These are phyloP conservation scores for Prunus davidiana DNA, from an alignment of 306 rosid genomes.

Conservation along the genomic window DNA sequence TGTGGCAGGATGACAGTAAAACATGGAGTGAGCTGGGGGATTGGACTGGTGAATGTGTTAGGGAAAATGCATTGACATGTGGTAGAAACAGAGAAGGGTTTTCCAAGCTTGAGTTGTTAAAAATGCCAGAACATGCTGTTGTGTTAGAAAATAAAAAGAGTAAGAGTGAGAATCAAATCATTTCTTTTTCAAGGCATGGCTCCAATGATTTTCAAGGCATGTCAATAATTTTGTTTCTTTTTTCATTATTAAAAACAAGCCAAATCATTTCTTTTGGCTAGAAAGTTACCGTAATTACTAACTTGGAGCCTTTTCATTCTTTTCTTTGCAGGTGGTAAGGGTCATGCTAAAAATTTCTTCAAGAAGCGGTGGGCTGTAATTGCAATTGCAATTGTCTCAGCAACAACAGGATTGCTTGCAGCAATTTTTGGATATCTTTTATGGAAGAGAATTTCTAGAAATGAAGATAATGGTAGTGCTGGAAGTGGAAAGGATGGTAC, in stretches of 20 bases:
- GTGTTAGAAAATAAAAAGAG: conserved; percentile 1
- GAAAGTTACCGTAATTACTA: too few species aligned
- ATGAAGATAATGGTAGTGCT: conserved; percentile 13
- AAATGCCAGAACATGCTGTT: not conserved
- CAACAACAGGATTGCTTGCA: not conserved
- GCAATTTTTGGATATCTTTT: not conserved
- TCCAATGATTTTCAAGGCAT: not conserved
- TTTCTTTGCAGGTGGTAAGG: not conserved
- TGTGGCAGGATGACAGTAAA: not conserved
- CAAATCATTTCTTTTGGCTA: not conserved
- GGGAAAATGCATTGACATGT: conserved; percentile 30
- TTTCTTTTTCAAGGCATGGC: not conserved
- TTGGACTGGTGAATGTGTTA: conserved; percentile 40
- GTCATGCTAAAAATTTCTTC: not conserved
- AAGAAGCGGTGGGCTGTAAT: not conserved
- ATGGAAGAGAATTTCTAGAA: not conserved
- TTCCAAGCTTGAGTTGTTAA: not conserved
- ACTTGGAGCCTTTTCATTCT: not conserved
- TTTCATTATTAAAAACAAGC: not conserved
- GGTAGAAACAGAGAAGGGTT: not conserved
- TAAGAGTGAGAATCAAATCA: not conserved
- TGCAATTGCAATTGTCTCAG: not conserved
- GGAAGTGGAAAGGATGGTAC: conserved; percentile 30
- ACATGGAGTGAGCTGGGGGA: not conserved
- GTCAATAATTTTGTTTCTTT: not conserved